Evolutionary conservation across 305 asterid genomes (phyloP), one percentile per base, ranked within the genome.

Genomic region (Petunia hybrid): DNA sequence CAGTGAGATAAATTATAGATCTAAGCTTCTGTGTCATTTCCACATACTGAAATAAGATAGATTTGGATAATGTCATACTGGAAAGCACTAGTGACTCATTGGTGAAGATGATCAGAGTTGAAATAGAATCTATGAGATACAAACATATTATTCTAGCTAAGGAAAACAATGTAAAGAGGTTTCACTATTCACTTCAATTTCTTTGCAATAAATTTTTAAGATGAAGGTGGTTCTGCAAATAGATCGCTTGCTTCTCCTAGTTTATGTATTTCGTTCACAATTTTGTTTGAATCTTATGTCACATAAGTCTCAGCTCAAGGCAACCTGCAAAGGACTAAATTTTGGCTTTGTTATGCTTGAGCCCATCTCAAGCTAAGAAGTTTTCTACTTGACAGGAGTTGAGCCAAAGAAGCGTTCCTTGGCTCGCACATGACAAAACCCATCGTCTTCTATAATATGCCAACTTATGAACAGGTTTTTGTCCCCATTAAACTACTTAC

Each of bases 131-230:
- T 69, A 16, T 69, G 41, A 69, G 41, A 69, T 45, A 59, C 9
- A 59, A 9, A 69, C 10, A 68, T 22, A 69, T 45, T 43, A n/a
- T 57, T 57, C 6, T 57, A 57, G 62, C 62, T 5, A 57, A 57
- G 62, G 8, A n/a, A 57, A 68, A 9, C 16, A 43, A 68, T 42
- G 56, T 22, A 22, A 68, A 12, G 56, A 43, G 56, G 56, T 68
- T 22, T 68, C 56, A 43, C 8, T 68, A 41, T 68, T 42, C 76
- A 68, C 31, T 43, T 68, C 76, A 68, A 68, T 43, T 22, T 68
- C 57, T 68, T 68, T 22, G 40, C 9, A 0, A 4, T 42, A 42
- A 1, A 68, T 68, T 68, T 68, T n/a, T 40, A 16, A 55, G 61
- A 55, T 55, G 76, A 68, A 43, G 56, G 22, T 16, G 57, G 31